Percentiles rank a stretch among this genome's conserved stretches.
phyloP scores from a whole-genome alignment of 1,139 yeast genomes.

The Pichia terricola region DNA sequence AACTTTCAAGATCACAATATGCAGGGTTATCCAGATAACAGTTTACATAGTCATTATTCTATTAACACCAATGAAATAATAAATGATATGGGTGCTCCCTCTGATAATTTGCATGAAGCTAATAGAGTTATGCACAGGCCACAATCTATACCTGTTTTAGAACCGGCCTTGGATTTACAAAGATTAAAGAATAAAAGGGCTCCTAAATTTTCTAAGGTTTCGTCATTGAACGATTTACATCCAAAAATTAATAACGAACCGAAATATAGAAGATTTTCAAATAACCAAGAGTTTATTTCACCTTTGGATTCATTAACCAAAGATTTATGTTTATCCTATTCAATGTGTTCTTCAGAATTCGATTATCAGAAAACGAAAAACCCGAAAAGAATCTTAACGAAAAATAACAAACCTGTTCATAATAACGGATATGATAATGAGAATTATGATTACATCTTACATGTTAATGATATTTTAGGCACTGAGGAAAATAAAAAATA shows the following conservation, averaged over 20 bases:
- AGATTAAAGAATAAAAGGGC: neutral
- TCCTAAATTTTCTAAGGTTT: slow-evolving; percentile 36
- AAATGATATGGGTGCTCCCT: neutral
- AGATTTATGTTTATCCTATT: slow-evolving; percentile 69
- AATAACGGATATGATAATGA: slow-evolving; percentile 86
- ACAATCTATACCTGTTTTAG: slow-evolving; percentile 16
- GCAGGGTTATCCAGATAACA: neutral
- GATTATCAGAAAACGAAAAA: slow-evolving; percentile 78
- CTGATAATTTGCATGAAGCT: neutral
- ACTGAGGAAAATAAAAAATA: slow-evolving; percentile 80
- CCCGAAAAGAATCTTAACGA: slow-evolving; percentile 86
- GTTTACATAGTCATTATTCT: neutral
- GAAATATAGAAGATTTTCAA: slow-evolving; percentile 70
- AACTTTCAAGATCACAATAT: neutral
- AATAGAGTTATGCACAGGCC: neutral
- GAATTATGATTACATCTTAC: slow-evolving; percentile 82
- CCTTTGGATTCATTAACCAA: slow-evolving; percentile 79
- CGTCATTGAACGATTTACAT: slow-evolving; percentile 42
- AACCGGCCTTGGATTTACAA: neutral
- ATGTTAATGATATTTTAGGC: slow-evolving; percentile 90
- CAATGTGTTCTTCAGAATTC: slow-evolving; percentile 81
- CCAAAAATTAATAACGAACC: slow-evolving; percentile 62
- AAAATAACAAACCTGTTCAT: slow-evolving; percentile 75
- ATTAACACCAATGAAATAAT: neutral
- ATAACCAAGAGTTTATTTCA: slow-evolving; percentile 62